A percentile compares a stretch with the other conserved stretches of the same genome.
Conservation (phyloP, 345 rosid species). For the Balakata baccata region DNA sequence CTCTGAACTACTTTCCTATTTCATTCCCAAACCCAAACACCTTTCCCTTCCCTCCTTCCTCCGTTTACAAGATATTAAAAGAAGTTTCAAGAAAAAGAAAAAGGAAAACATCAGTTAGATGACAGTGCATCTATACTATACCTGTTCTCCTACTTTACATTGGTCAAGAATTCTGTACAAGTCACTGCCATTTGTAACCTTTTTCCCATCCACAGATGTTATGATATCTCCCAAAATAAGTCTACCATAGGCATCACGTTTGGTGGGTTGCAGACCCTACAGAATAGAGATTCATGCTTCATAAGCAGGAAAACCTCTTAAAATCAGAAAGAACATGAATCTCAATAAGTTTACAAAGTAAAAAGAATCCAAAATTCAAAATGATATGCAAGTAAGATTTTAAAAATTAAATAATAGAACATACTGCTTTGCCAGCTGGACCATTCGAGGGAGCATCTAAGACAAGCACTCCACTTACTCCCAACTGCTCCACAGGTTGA, state of each 20-base stretch:
- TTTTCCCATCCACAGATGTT: slow-evolving; percentile 74
- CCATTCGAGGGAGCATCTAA: slow-evolving; percentile 90
- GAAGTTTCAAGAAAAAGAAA: too few species aligned
- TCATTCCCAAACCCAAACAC: too few species aligned
- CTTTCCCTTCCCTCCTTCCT: too few species aligned
- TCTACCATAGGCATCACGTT: slow-evolving; percentile 87
- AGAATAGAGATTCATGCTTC: slow-evolving; percentile 18
- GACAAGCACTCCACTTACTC: slow-evolving; percentile 96
- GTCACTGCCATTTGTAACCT: slow-evolving; percentile 79
- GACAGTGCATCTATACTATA: slow-evolving; percentile 16
- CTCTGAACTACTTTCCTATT: too few species aligned
- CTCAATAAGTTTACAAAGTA: not conserved
- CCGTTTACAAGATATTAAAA: too few species aligned
- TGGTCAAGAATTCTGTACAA: slow-evolving; percentile 90
- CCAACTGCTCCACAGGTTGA: slow-evolving; percentile 93
- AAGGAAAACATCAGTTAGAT: too few species aligned
- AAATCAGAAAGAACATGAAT: not conserved
- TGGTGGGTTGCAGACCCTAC: slow-evolving; percentile 80
- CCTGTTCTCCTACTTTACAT: slow-evolving; percentile 86
- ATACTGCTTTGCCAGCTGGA: slow-evolving; percentile 97
- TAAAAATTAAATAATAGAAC: slow-evolving; percentile 1
- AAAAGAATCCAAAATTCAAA: not conserved
- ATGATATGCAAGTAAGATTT: not conserved
- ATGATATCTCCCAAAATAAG: slow-evolving; percentile 88
- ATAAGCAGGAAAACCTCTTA: not conserved